Evolutionary conservation across 192 early-diverging fungal species (phyloP).

Genomic region (Allomyces macrogynus): DNA sequence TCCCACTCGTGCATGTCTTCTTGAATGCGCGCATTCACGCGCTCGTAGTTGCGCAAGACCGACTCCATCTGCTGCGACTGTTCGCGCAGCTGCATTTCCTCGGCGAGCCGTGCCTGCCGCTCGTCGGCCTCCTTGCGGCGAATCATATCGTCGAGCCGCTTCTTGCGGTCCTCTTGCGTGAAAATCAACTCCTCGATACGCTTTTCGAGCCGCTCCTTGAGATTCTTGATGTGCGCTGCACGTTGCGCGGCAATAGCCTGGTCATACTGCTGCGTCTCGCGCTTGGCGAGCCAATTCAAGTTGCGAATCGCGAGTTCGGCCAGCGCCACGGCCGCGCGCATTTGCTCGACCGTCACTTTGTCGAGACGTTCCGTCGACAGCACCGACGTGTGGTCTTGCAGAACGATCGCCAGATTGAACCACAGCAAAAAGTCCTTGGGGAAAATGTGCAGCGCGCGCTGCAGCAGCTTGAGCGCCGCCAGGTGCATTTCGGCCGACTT

Average conservation of each 20-base stretch:
- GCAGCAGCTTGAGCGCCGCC: background rate
- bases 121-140: background rate
- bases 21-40: background rate
- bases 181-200: background rate
- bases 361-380: conserved; percentile 8
- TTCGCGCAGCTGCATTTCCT: background rate
- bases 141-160: background rate
- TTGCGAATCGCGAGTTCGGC: conserved; percentile 3
- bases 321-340: conserved; percentile 12
- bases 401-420: conserved; percentile 26
- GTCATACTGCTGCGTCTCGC: conserved; percentile 32
- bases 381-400: conserved; percentile 23
- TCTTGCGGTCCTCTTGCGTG: background rate
- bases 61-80: background rate
- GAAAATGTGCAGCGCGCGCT: conserved; percentile 8
- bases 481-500: background rate
- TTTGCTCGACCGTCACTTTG: conserved; percentile 4
- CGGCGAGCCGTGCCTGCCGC: background rate
- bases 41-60: background rate
- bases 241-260: conserved; percentile 38
- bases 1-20: background rate
- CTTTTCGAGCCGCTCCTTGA: background rate
- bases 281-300: conserved; percentile 16
- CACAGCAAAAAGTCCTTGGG: conserved; percentile 16
- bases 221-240: conserved; percentile 15